Conservation (phyloP, 176 grass and related monocot genomes). For the Oryza australiensis region DNA sequence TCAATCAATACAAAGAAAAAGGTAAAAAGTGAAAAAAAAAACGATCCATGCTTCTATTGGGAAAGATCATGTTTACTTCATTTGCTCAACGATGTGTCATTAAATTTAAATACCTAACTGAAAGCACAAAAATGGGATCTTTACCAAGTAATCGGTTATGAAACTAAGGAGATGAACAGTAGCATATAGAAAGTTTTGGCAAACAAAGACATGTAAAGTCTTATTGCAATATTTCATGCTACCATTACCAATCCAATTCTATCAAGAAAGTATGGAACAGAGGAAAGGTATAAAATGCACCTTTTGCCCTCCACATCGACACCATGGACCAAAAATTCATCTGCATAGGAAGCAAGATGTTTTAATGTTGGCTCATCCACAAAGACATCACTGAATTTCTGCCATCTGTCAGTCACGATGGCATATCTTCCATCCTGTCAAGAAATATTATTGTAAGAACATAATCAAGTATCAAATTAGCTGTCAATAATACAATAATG, state of each 20-base stretch:
- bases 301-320: slow-evolving; percentile 98
- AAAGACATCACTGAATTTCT: slow-evolving; percentile 86
- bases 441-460: slow-evolving; percentile 30
- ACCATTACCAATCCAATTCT: neutral
- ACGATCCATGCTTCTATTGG: neutral
- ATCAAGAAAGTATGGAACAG: slow-evolving; percentile 19
- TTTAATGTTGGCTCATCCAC: slow-evolving; percentile 66
- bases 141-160: neutral
- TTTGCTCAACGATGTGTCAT: neutral
- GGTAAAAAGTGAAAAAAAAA: neutral
- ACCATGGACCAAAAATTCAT: slow-evolving; percentile 99
- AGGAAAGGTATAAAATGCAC: slow-evolving; percentile 36
- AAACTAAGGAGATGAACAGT: neutral
- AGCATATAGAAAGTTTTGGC: neutral
- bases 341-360: slow-evolving; percentile 67
- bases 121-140: neutral
- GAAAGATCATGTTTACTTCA: neutral
- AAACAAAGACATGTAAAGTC: neutral
- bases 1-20: neutral
- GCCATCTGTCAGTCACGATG: slow-evolving; percentile 92
- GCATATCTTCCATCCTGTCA: slow-evolving; percentile 78
- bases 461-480: slow-evolving; percentile 6
- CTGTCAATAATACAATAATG: slow-evolving; percentile 19
- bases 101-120: neutral
- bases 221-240: neutral